Conservation (phyloP, 1,139 yeast genomes). For the Magnusiomyces ingens region DNA sequence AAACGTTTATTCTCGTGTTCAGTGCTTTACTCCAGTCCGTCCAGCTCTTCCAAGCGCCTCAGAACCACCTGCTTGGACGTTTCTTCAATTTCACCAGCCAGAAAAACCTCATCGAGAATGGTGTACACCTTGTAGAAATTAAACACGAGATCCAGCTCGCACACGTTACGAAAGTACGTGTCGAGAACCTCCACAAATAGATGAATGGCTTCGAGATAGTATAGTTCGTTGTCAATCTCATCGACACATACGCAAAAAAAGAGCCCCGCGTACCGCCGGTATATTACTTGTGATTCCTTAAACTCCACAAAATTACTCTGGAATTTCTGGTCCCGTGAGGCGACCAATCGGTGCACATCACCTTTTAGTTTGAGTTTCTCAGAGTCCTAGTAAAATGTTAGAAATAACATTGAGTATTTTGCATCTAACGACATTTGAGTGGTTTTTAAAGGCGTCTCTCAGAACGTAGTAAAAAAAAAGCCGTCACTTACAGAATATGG, state of each 20-base stretch:
- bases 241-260: conserved; percentile 80
- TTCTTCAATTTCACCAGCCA: conserved; percentile 80
- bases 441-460: neutral
- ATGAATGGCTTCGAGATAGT: conserved; percentile 78
- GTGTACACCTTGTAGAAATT: conserved; percentile 90
- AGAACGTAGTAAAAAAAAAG: neutral
- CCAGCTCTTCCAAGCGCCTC: conserved; percentile 44
- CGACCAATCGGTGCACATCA: conserved; percentile 75
- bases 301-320: conserved; percentile 49
- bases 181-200: conserved; percentile 85
- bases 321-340: conserved; percentile 75
- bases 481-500: conserved; percentile 32
- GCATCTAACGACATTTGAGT: conserved; percentile 22
- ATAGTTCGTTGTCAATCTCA: conserved; percentile 66
- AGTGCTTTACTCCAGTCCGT: conserved; percentile 23
- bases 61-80: conserved; percentile 74
- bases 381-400: conserved; percentile 36
- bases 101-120: conserved; percentile 76
- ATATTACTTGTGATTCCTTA: conserved; percentile 64
- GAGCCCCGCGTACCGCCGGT: conserved; percentile 86
- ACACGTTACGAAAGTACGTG: conserved; percentile 79
- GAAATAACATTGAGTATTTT: conserved; percentile 19
- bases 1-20: too few relatives aligned
- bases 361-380: conserved; percentile 47
- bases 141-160: conserved; percentile 90